Base-by-base conservation (phyloP, 2,329 filamentous ascomycete genomes). In the Harringtonia aguacate region DNA sequence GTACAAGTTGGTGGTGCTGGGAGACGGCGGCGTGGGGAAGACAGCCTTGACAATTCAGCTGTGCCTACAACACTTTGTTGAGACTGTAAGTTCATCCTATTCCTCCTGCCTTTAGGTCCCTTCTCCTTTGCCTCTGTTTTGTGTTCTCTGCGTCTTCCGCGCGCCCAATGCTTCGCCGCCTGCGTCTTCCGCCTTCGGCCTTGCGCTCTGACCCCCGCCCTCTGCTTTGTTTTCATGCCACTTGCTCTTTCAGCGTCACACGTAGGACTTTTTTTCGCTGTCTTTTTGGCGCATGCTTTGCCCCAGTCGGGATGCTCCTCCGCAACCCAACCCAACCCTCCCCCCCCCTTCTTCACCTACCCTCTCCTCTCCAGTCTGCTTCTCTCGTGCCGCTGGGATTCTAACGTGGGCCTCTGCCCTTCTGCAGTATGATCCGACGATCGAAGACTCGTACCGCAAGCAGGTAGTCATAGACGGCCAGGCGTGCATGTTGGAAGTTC, bases 11-110 rank as follows among this genome's bases (percentile, higher is more conserved):
- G 88, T 95, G 77, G 88, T 95, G 68, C 72, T 95, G 52, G 89
- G 88, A 56, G 88, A 95, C 63, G 88, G 88, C 68, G 88, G 88
- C 66, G 88, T 95, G 50, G 88, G 88, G 56, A 95, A 95, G 68
- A 95, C 88, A 41, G 88, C 88, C 58, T 72, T 95, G 61, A 95
- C 88, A 46, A 95, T 95, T 61, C 88, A 98, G 80, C 75, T 98
- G 57, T 97, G 92, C 64, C 70, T 97, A 59, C 94, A 97, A 66
- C 92, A 98, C 67, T 98, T 98, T 63, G 89, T 97, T 58, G 90
- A 97, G 70, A 95, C 63, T 50, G 77, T 81, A 67, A 66, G 77
- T 70, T 48, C 33, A 8, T 18, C 18, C 36, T 13, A 34, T 38
- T 13, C 21, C 18, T n/a, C n/a, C n/a, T n/a, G n/a, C n/a, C n/a